Evolutionary conservation across 495 filamentous ascomycete genomes (phyloP), one percentile per base, ranked within the genome.

Genomic region (Penicillium canescens): DNA sequence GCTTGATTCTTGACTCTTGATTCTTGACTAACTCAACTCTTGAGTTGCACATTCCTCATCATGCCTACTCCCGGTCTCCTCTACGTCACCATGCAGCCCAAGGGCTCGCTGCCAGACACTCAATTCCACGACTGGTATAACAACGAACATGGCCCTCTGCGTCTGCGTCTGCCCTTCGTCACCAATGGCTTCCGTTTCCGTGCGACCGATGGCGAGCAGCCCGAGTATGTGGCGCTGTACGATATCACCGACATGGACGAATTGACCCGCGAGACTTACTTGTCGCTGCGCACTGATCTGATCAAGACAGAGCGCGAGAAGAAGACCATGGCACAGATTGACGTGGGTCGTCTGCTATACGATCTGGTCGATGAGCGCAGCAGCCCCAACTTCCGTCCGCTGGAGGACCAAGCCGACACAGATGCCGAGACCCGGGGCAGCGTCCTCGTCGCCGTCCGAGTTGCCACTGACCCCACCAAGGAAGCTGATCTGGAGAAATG

Each of bases 81-180:
- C 61, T 90, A 85, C 62, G 88, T 91, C 63, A 90, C 87, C 21
- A 91, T 90, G 87, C 83, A 89, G 63, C 87, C 87, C 57, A 74
- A 77, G 56, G 74, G 76, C 55, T 78, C 77, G 26, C 77, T 91
- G 46, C 78, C 83, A n/a, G 62, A 77, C 40, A 75, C 82, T 51
- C 84, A 88, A 62, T 92, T 92, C 74, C 87, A 92, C 70, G 89
- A 92, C 66, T 94, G 90, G 90, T 94, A 94, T 74, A 89, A 92
- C 74, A 89, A 87, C 67, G 90, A 94, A 69, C 90, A 94, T 70
- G 90, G 90, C 48, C 89, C 90, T 33, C 79, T 84, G 37, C 82
- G 90, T 26, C 79, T 92, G 14, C 85, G 87, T 40, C 68, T 92
- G 9, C 84, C 87, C 37, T 90, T 89, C 66, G 78, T 88, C 66